A percentile compares a stretch with the other conserved stretches of the same genome.
These are phyloP conservation scores for Elongisporangium senticosum DNA, from an alignment of 352 stramenopile species.

Conservation along the genomic window DNA sequence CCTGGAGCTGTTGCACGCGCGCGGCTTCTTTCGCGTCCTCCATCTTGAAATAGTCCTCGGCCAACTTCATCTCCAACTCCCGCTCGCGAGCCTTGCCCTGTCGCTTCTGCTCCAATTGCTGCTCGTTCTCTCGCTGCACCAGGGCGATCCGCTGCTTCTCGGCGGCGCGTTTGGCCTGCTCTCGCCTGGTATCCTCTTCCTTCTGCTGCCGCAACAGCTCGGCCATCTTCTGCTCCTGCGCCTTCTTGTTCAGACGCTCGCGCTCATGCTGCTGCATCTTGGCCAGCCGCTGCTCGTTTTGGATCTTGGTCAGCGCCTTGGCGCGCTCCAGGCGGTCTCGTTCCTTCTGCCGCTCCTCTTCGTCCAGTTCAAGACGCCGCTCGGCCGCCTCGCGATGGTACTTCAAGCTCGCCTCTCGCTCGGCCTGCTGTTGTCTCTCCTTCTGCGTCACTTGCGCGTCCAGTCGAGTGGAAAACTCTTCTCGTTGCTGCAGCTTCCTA, in stretches of 20 bases:
- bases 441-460: constrained; percentile 51
- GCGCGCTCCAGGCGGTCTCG: constrained; percentile 38
- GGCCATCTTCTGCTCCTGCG: constrained; percentile 43
- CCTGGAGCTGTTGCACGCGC: constrained; percentile 57
- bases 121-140: constrained; percentile 61
- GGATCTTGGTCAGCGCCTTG: constrained; percentile 59
- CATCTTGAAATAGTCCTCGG: constrained; percentile 66
- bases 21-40: constrained; percentile 64
- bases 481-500: constrained; percentile 18
- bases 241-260: constrained; percentile 42
- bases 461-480: constrained; percentile 35
- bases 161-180: constrained; percentile 37
- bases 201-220: constrained; percentile 47
- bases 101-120: constrained; percentile 54
- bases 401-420: constrained; percentile 35
- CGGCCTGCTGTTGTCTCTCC: constrained; percentile 21
- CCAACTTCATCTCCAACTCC: constrained; percentile 59
- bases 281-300: constrained; percentile 53
- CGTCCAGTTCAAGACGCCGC: constrained; percentile 39
- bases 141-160: constrained; percentile 59
- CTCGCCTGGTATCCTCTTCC: constrained; percentile 43
- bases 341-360: constrained; percentile 56
- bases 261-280: constrained; percentile 55
- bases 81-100: constrained; percentile 43
- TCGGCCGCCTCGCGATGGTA: constrained; percentile 51